These are phyloP conservation scores for Daldinia loculata DNA, from an alignment of 495 filamentous ascomycete species.

Conservation along the genomic window DNA sequence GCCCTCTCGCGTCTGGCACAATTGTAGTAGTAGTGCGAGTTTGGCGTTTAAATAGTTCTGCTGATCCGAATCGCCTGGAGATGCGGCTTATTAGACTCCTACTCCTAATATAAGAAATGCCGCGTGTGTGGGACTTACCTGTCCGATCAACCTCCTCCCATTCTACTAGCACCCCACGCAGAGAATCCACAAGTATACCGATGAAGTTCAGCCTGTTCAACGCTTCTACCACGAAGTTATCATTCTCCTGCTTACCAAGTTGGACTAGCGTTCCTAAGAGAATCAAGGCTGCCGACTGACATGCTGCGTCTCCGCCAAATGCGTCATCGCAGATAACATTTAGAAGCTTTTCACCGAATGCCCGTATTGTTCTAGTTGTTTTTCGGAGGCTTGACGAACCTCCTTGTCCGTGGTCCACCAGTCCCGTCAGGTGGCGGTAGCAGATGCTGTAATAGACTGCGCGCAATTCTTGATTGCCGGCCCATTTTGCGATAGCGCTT, in stretches of 20 bases:
- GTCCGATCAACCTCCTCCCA: slow-evolving; percentile 47
- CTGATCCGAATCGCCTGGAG: slow-evolving; percentile 43
- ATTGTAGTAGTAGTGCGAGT: slow-evolving; percentile 81
- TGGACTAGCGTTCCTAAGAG: slow-evolving; percentile 75
- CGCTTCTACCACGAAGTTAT: slow-evolving; percentile 75
- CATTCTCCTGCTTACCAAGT: slow-evolving; percentile 70
- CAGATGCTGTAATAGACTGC: slow-evolving; percentile 88
- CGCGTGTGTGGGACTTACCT: slow-evolving; percentile 43
- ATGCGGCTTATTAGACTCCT: slow-evolving; percentile 36
- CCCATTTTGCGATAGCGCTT: slow-evolving; percentile 74
- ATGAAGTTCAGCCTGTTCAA: slow-evolving; percentile 89
- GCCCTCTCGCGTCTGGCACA: slow-evolving; percentile 80
- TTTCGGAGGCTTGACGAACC: slow-evolving; percentile 63
- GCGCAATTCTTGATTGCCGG: slow-evolving; percentile 73
- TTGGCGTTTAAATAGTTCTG: slow-evolving; percentile 75
- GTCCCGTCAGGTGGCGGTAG: slow-evolving; percentile 80
- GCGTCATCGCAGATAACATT: slow-evolving; percentile 94
- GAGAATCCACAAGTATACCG: slow-evolving; percentile 83
- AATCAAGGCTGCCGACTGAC: slow-evolving; percentile 83
- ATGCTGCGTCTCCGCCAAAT: slow-evolving; percentile 79
- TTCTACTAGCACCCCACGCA: slow-evolving; percentile 75
- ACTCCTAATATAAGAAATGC: background rate
- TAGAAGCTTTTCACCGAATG: slow-evolving; percentile 78
- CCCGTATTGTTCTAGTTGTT: slow-evolving; percentile 76
- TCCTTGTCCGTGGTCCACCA: slow-evolving; percentile 62